These are phyloP conservation scores for Pseudofabraea citricarpa DNA, from an alignment of 2,329 filamentous ascomycete species.

Conservation along the genomic window DNA sequence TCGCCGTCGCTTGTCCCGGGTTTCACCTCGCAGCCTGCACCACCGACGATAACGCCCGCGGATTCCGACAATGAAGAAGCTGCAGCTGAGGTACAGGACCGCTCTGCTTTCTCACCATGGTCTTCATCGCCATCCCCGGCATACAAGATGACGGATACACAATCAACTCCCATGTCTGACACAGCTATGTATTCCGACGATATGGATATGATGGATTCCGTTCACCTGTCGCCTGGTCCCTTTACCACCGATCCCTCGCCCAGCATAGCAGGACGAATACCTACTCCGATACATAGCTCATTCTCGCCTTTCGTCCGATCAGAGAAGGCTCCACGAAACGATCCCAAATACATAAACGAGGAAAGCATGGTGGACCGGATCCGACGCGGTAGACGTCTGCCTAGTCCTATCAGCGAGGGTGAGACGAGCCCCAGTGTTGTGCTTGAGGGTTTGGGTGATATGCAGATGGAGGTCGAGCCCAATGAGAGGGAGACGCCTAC, in stretches of 20 bases:
- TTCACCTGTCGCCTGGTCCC: slow-evolving; percentile 23
- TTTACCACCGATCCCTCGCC: slow-evolving; percentile 24
- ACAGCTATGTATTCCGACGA: slow-evolving; percentile 22
- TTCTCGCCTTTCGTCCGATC: slow-evolving; percentile 22
- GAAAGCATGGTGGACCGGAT: slow-evolving; percentile 20
- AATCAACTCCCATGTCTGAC: slow-evolving; percentile 21
- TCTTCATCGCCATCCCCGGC: slow-evolving; percentile 16
- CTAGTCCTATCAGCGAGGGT: slow-evolving; percentile 30
- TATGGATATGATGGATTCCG: slow-evolving; percentile 26
- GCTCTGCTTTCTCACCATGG: slow-evolving; percentile 21
- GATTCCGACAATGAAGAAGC: slow-evolving; percentile 26
- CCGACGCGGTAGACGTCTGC: slow-evolving; percentile 22
- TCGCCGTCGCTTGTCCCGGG: slow-evolving; percentile 11
- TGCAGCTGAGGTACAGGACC: slow-evolving; percentile 10
- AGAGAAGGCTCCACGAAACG: slow-evolving; percentile 16
- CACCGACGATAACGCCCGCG: slow-evolving; percentile 26
- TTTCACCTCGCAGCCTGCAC: slow-evolving; percentile 17
- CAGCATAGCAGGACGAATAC: slow-evolving; percentile 24
- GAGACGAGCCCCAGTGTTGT: slow-evolving; percentile 26
- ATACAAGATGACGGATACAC: slow-evolving; percentile 13
- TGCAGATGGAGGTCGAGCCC: slow-evolving; percentile 28
- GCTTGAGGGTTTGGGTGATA: slow-evolving; percentile 21
- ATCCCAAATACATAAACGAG: slow-evolving; percentile 19
- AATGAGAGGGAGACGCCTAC: slow-evolving; percentile 15
- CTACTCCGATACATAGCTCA: slow-evolving; percentile 29